Evolutionary conservation across 306 rosid genomes (phyloP).

Genomic region (Dalbergia oliveri): DNA sequence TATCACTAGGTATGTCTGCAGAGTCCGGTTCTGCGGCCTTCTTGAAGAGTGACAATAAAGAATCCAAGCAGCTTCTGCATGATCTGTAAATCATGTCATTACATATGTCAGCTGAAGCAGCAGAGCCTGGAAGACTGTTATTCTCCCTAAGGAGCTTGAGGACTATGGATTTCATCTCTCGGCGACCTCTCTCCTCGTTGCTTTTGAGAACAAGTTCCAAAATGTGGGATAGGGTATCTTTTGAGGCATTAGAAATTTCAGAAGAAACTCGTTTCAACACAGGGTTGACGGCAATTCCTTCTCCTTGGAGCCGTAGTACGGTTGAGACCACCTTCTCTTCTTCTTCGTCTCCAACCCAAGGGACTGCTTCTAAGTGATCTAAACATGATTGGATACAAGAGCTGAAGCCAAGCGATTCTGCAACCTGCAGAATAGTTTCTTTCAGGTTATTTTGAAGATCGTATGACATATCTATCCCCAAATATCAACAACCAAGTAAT

Average conservation of each 20-base stretch:
- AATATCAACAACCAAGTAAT: not conserved
- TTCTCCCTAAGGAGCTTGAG: constrained; percentile 87
- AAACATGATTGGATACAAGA: constrained; percentile 85
- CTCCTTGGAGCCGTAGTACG: constrained; percentile 75
- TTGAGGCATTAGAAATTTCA: constrained; percentile 62
- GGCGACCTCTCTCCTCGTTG: constrained; percentile 88
- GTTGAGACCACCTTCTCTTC: constrained; percentile 91
- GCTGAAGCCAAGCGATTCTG: constrained; percentile 82
- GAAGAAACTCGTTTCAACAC: constrained; percentile 91
- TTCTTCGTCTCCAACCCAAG: constrained; percentile 96
- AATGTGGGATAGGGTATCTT: constrained; percentile 78
- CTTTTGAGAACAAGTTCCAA: constrained; percentile 87
- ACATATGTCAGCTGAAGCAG: constrained; percentile 65
- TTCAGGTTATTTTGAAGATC: constrained; percentile 7
- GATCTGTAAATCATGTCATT: constrained; percentile 67
- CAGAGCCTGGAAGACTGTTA: constrained; percentile 58
- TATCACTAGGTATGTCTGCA: constrained; percentile 50
- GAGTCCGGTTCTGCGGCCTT: constrained; percentile 69
- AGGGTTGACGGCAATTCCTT: constrained; percentile 74
- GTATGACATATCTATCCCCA: not conserved
- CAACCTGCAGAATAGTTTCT: constrained; percentile 65
- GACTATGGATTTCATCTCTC: constrained; percentile 89
- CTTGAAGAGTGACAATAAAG: constrained; percentile 69
- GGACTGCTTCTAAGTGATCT: constrained; percentile 95
- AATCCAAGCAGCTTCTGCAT: constrained; percentile 69